Evolutionary conservation across 2,329 filamentous ascomycete species (phyloP).

Genomic region (Penicillium sp.): DNA sequence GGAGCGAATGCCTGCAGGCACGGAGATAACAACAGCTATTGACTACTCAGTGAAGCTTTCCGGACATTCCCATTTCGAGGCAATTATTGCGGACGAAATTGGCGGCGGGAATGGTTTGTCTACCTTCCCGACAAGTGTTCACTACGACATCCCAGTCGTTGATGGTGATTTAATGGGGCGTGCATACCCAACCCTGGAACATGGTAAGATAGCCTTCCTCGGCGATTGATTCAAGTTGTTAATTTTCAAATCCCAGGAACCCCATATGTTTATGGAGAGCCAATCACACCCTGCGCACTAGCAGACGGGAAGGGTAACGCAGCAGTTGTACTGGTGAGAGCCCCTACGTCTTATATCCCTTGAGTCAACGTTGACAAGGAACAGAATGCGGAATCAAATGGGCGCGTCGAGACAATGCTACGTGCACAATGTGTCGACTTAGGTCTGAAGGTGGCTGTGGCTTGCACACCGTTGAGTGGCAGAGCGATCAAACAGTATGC

Average conservation of each 20-base stretch:
- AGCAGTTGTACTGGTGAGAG: slow-evolving; percentile 26
- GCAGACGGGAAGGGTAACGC: slow-evolving; percentile 50
- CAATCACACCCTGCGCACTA: slow-evolving; percentile 42
- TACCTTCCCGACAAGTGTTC: slow-evolving; percentile 31
- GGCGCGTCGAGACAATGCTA: slow-evolving; percentile 29
- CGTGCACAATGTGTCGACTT: slow-evolving; percentile 32
- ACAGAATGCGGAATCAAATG: slow-evolving; percentile 30
- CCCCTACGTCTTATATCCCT: too few relatives aligned
- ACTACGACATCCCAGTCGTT: slow-evolving; percentile 45
- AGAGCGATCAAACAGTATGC: slow-evolving; percentile 29
- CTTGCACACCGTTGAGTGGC: slow-evolving; percentile 27
- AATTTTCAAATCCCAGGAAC: slow-evolving; percentile 22
- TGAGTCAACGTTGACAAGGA: neutral
- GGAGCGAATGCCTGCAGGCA: slow-evolving; percentile 17
- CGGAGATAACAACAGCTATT: slow-evolving; percentile 9
- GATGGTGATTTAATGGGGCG: slow-evolving; percentile 55
- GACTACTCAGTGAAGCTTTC: slow-evolving; percentile 26
- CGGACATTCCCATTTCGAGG: slow-evolving; percentile 38
- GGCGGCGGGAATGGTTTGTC: slow-evolving; percentile 43
- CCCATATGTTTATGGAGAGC: slow-evolving; percentile 48
- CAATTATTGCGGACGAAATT: slow-evolving; percentile 34
- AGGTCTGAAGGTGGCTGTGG: slow-evolving; percentile 27
- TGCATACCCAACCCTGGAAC: slow-evolving; percentile 44
- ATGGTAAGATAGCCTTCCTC: slow-evolving; percentile 9
- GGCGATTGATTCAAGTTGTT: too few relatives aligned